A percentile compares a stretch with the other conserved stretches of the same genome.
These are phyloP conservation scores for Malbranchea zuffiana DNA, from an alignment of 2,329 filamentous ascomycete genomes.

Conservation along the genomic window DNA sequence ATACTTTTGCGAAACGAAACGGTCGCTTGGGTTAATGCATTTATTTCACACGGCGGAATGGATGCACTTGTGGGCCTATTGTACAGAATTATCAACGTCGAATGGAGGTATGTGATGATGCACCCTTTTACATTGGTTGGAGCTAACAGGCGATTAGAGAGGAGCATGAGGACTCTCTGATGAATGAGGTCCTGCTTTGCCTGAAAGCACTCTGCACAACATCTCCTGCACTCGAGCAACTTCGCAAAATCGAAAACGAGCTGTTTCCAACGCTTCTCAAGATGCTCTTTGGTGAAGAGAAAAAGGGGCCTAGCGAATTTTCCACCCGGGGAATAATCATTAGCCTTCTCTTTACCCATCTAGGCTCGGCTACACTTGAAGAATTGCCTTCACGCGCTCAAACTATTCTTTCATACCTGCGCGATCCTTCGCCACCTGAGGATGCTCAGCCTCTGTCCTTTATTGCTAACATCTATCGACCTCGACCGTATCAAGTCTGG, in stretches of 20 bases:
- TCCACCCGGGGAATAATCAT: constrained; percentile 85
- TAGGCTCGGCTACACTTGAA: constrained; percentile 53
- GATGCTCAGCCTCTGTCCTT: constrained; percentile 69
- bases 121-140: too few species aligned
- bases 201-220: constrained; percentile 92
- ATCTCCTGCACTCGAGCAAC: constrained; percentile 68
- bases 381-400: constrained; percentile 59
- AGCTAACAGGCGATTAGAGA: constrained; percentile 61
- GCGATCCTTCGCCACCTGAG: constrained; percentile 66
- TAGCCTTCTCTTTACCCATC: constrained; percentile 78
- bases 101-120: constrained; percentile 71
- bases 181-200: constrained; percentile 86
- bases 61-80: constrained; percentile 76
- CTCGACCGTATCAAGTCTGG: constrained; percentile 86
- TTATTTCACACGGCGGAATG: constrained; percentile 85
- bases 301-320: constrained; percentile 94
- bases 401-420: constrained; percentile 67
- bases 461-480: constrained; percentile 76
- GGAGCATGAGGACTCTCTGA: constrained; percentile 85
- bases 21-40: constrained; percentile 86
- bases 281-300: constrained; percentile 95
- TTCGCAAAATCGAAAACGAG: constrained; percentile 65
- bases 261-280: constrained; percentile 76
- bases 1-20: constrained; percentile 87
- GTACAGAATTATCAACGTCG: constrained; percentile 85